phyloP scores from a whole-genome alignment of 768 basidiomycete genomes.

The Trametes elegans region DNA sequence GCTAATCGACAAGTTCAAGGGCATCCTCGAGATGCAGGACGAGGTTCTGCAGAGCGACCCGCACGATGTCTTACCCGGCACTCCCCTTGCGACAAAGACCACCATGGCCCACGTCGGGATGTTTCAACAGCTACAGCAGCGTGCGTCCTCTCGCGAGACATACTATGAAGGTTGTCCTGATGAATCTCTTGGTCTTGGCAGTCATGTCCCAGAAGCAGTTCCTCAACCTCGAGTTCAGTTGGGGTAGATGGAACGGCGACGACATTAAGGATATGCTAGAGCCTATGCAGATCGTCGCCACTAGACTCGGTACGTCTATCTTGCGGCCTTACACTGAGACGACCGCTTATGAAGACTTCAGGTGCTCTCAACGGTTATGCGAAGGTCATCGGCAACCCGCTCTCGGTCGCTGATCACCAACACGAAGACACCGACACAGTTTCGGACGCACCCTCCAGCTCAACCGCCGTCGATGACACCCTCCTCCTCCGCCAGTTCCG shows the following conservation, averaged over 20 bases:
- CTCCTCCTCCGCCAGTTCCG: constrained; percentile 36
- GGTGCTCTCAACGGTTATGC: constrained; percentile 36
- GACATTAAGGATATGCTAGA: constrained; percentile 38
- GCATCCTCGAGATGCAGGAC: constrained; percentile 35
- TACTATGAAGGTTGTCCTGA: background rate
- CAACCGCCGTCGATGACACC: constrained; percentile 32
- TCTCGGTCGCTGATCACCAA: background rate
- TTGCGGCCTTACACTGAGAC: background rate
- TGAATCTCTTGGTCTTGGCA: no score
- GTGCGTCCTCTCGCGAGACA: no score
- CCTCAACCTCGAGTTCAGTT: constrained; percentile 43
- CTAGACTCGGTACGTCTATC: constrained; percentile 33
- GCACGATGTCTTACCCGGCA: constrained; percentile 23
- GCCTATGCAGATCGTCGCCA: constrained; percentile 35
- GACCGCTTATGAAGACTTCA: constrained; percentile 14
- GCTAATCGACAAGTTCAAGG: constrained; percentile 31
- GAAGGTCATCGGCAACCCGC: constrained; percentile 25
- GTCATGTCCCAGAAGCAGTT: constrained; percentile 36
- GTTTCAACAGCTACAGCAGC: constrained; percentile 28
- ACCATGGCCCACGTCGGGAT: constrained; percentile 21
- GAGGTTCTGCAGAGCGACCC: constrained; percentile 26
- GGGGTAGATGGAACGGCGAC: constrained; percentile 45
- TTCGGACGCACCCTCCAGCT: constrained; percentile 9
- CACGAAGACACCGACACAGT: constrained; percentile 6
- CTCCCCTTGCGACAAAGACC: constrained; percentile 24